Evolutionary conservation across 352 stramenopile genomes (phyloP).

Genomic region (Aphanomyces euteiches): DNA sequence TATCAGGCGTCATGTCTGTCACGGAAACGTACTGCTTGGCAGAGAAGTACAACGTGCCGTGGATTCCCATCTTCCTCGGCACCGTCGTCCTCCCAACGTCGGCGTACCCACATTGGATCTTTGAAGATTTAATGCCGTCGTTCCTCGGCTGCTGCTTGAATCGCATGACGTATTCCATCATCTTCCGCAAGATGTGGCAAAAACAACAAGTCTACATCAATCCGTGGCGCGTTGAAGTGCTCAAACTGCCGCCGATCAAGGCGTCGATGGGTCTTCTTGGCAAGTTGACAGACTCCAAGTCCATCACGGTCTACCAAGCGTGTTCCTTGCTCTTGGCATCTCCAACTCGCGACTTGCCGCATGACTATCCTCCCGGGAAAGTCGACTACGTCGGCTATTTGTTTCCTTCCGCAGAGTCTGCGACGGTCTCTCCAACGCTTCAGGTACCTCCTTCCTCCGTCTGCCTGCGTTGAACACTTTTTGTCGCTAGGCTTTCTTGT

Average conservation of each 20-base stretch:
- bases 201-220: constrained; percentile 13
- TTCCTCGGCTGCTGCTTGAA: constrained; percentile 11
- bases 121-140: neutral
- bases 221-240: neutral
- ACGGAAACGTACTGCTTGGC: constrained; percentile 4
- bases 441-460: neutral
- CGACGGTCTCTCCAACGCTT: neutral
- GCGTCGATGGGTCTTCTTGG: constrained; percentile 5
- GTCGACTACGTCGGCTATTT: constrained; percentile 11
- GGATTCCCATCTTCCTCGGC: constrained; percentile 22
- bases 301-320: neutral
- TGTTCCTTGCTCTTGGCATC: constrained; percentile 18
- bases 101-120: constrained; percentile 1
- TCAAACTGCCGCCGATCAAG: constrained; percentile 19
- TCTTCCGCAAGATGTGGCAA: constrained; percentile 13
- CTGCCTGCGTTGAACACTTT: no score
- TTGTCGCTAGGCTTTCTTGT: no score
- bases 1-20: neutral
- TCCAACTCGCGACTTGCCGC: neutral
- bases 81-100: neutral
- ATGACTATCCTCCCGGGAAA: constrained; percentile 10
- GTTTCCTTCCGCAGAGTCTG: neutral
- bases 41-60: constrained; percentile 4
- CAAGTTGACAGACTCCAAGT: neutral
- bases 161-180: neutral